Evolutionary conservation across 2,329 filamentous ascomycete species (phyloP).

Genomic region (Monosporascus sp.): DNA sequence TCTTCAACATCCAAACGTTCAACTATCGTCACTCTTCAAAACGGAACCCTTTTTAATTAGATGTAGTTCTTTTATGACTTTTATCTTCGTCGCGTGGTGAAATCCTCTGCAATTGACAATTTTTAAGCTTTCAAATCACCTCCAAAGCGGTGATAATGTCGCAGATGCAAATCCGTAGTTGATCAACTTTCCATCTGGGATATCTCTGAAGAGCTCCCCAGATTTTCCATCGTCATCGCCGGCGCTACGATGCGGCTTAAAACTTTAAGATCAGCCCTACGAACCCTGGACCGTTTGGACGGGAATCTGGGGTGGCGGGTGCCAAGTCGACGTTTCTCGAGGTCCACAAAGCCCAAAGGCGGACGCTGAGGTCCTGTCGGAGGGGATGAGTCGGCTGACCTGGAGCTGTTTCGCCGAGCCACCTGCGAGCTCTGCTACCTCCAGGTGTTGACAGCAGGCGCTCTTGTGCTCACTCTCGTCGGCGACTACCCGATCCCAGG

Average conservation of each 20-base stretch:
- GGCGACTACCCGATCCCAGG: no score
- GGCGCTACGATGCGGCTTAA: conserved; percentile 32
- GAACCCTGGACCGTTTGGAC: conserved; percentile 16
- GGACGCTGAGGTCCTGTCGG: neutral
- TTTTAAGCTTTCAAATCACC: conserved; percentile 11
- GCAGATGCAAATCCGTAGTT: conserved; percentile 12
- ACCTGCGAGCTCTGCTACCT: no score
- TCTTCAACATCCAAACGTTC: conserved; percentile 20
- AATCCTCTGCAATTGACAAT: conserved; percentile 14
- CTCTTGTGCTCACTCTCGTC: no score
- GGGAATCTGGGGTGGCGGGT: conserved; percentile 12
- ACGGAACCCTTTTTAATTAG: conserved; percentile 2
- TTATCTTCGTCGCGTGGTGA: conserved; percentile 15
- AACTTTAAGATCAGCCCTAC: conserved; percentile 30
- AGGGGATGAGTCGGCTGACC: neutral
- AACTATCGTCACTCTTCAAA: conserved; percentile 6
- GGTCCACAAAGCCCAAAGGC: neutral
- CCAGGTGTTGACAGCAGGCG: neutral
- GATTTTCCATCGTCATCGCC: conserved; percentile 28
- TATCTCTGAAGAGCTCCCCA: conserved; percentile 19
- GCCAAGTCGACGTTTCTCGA: neutral
- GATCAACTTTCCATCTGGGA: conserved; percentile 21
- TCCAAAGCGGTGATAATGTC: conserved; percentile 1
- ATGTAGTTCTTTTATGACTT: conserved; percentile 2
- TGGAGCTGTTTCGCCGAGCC: neutral